Evolutionary conservation across 495 filamentous ascomycete species (phyloP).

Genomic region (Oidiodendron maius): DNA sequence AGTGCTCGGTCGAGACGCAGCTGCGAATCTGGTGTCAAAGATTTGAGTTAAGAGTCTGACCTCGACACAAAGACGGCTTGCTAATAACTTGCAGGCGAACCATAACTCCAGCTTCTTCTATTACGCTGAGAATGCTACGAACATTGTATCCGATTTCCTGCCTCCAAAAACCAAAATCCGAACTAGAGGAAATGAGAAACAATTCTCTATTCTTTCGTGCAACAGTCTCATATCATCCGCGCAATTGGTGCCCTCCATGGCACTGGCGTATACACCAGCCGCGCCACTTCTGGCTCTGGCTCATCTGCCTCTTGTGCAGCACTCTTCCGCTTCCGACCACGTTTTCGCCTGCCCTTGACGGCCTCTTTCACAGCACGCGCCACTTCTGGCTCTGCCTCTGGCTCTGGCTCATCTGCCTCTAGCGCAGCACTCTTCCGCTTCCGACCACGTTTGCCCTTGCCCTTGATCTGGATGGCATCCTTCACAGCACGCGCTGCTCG

Average conservation of each 20-base stretch:
- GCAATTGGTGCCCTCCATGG: conserved; percentile 16
- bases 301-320: no score
- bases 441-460: conserved; percentile 15
- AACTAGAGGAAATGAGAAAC: conserved; percentile 11
- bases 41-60: no score
- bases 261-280: conserved; percentile 11
- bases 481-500: no score
- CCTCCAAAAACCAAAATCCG: conserved; percentile 12
- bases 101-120: no score
- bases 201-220: no score
- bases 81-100: no score
- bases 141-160: no score
- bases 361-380: conserved; percentile 18
- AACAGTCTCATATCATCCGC: conserved; percentile 18
- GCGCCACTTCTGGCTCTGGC: conserved; percentile 17
- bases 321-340: no score
- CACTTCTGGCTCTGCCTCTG: conserved; percentile 7
- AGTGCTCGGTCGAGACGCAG: no score
- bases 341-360: conserved; percentile 17
- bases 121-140: no score
- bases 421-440: conserved; percentile 15
- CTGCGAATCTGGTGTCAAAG: no score
- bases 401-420: conserved; percentile 20
- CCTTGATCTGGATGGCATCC: conserved; percentile 24
- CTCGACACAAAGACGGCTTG: no score